Base-by-base conservation (phyloP, 164 flowering plant species). In the Houttuynia cordata region DNA sequence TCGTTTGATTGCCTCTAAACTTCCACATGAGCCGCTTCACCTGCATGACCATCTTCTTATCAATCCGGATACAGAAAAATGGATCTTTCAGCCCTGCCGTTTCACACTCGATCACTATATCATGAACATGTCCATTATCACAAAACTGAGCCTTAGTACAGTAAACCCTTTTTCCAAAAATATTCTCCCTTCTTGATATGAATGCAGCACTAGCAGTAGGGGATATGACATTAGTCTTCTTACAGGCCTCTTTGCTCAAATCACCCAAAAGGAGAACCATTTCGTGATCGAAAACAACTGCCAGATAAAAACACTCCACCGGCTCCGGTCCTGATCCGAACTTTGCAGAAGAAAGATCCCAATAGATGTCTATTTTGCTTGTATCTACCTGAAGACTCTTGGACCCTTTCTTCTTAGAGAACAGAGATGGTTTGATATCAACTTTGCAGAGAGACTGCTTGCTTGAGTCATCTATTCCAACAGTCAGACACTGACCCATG, bases 281-380 rank as follows among this genome's bases (percentile, higher is more conserved):
- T 59, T 76, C 73, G 7, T 49, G 65, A 41, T 76, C 71, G 17
- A 63, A 68, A 22, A 72, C 74, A 8, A 76, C 51, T 6, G 74
- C 76, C 30, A 79, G 24, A 52, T 74, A 79, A 54, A 65, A 79
- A 19, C 76, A 73, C 47, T 70, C 79, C 49, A 74, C 21, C 22
- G 82, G 82, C 53, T 76, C 82, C 3, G 82, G 79, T 22, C 72
- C 68, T 0, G 76, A 57, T 7, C 78, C 80, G 37, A 76, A 76
- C 60, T 70, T 76, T 1, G 82, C 79, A 13, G 68, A 61, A 1
- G 78, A 68, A 25, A 79, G 67, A 56, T 79, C 82, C 82, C 82
- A 79, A 58, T 63, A 67, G 41, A 79, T 61, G 53, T 76, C 73
- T n/a, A 79, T 61, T 60, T 42, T 64, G 51, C 63, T 65, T 3